A percentile compares a stretch with the other conserved stretches of the same genome.
phyloP scores from a whole-genome alignment of 768 basidiomycete genomes.

The Symmetrospora coprosmae region DNA sequence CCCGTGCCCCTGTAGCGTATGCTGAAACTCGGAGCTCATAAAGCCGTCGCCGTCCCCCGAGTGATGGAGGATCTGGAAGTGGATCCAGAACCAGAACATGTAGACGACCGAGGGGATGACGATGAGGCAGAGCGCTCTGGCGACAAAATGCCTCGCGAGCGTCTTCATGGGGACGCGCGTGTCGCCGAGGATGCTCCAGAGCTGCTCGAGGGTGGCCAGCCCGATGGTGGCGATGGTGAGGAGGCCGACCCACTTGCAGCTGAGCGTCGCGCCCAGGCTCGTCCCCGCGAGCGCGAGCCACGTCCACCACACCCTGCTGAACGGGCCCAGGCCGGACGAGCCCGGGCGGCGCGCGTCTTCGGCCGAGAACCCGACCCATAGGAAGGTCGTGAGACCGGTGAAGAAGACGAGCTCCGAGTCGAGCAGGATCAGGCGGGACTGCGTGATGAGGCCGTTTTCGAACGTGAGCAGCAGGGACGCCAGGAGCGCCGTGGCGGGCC shows the following conservation, averaged over 20 bases:
- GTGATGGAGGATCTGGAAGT: slow-evolving; percentile 73
- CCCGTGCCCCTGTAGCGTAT: slow-evolving; percentile 70
- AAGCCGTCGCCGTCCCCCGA: slow-evolving; percentile 96
- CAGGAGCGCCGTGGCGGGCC: slow-evolving; percentile 78
- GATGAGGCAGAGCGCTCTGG: slow-evolving; percentile 80
- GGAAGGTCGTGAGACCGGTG: slow-evolving; percentile 71
- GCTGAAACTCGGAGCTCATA: slow-evolving; percentile 98
- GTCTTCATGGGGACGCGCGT: slow-evolving; percentile 57
- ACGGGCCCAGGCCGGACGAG: slow-evolving; percentile 43
- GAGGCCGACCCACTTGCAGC: slow-evolving; percentile 95
- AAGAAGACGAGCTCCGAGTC: slow-evolving; percentile 98
- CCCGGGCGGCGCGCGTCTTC: slow-evolving; percentile 40
- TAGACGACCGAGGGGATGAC: slow-evolving; percentile 72
- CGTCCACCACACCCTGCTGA: slow-evolving; percentile 77
- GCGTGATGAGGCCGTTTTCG: slow-evolving; percentile 89
- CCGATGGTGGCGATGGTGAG: slow-evolving; percentile 96
- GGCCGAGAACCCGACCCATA: slow-evolving; percentile 81
- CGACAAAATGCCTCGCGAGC: slow-evolving; percentile 72
- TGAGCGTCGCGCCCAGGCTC: slow-evolving; percentile 77
- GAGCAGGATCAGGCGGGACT: slow-evolving; percentile 90
- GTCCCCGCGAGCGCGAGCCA: slow-evolving; percentile 80
- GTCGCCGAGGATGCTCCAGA: slow-evolving; percentile 84
- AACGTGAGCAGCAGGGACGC: slow-evolving; percentile 84
- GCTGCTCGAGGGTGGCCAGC: slow-evolving; percentile 61
- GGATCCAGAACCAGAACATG: slow-evolving; percentile 91